These are phyloP conservation scores for Saxophila tyrrhenica DNA, from an alignment of 495 filamentous ascomycete genomes.

Conservation along the genomic window DNA sequence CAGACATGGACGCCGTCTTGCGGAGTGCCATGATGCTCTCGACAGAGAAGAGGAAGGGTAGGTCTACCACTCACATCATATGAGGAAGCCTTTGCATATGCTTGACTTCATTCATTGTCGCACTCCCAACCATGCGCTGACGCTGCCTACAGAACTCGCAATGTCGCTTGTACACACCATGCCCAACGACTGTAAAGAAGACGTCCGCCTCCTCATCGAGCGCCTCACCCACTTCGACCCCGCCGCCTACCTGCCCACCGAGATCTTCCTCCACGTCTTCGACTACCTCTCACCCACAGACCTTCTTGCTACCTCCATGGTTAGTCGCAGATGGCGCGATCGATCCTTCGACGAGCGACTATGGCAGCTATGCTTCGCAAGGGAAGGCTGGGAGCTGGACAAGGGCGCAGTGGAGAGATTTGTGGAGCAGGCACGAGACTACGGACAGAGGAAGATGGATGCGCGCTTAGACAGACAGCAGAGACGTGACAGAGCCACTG, in stretches of 20 bases:
- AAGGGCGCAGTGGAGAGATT: conserved; percentile 48
- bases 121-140: not conserved
- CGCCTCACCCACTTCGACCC: conserved; percentile 87
- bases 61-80: not conserved
- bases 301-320: conserved; percentile 62
- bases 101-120: conserved; percentile 1
- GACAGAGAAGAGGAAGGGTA: conserved; percentile 8
- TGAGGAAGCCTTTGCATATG: not conserved
- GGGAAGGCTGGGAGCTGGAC: conserved; percentile 69
- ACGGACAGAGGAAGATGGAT: conserved; percentile 35
- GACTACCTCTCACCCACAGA: conserved; percentile 69
- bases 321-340: conserved; percentile 70
- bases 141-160: conserved; percentile 35
- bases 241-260: conserved; percentile 68
- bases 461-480: not conserved
- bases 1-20: not conserved
- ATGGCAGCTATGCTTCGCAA: conserved; percentile 70
- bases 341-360: conserved; percentile 73
- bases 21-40: conserved; percentile 1
- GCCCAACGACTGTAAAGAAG: conserved; percentile 60
- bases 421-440: conserved; percentile 48
- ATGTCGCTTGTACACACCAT: conserved; percentile 60
- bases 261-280: conserved; percentile 80
- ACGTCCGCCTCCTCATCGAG: conserved; percentile 64
- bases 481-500: not conserved